phyloP scores from a whole-genome alignment of 441 rosid species.

The Jatropha podagrica region DNA sequence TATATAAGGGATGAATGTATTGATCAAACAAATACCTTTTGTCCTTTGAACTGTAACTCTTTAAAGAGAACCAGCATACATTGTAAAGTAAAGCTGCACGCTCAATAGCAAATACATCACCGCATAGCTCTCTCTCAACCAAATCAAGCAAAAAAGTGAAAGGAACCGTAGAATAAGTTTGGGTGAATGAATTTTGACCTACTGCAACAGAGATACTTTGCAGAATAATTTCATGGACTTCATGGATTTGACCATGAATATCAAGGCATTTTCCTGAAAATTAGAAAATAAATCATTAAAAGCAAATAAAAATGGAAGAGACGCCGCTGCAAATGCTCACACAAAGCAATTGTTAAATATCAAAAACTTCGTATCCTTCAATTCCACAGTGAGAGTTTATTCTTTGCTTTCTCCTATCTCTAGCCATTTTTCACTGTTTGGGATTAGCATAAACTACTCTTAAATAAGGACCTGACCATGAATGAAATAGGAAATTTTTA shows the following conservation, averaged over 20 bases:
- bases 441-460: neutral
- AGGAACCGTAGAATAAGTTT: constrained; percentile 34
- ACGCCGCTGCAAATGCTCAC: neutral
- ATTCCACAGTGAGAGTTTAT: neutral
- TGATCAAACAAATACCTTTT: constrained; percentile 48
- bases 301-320: constrained; percentile 14
- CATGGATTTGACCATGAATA: constrained; percentile 51
- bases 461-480: neutral
- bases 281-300: constrained; percentile 18
- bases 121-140: constrained; percentile 56
- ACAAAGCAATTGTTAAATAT: neutral
- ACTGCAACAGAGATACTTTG: constrained; percentile 57
- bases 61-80: constrained; percentile 65
- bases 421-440: neutral
- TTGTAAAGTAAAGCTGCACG: constrained; percentile 65
- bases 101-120: constrained; percentile 70
- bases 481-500: neutral
- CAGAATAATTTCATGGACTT: constrained; percentile 58
- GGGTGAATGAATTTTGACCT: constrained; percentile 47
- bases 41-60: constrained; percentile 45
- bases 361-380: neutral
- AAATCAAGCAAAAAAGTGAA: constrained; percentile 53
- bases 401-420: neutral
- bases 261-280: constrained; percentile 75
- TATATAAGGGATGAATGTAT: neutral